These are phyloP conservation scores for Metschnikowia hibisci DNA, from an alignment of 805 yeast genomes.

Conservation along the genomic window DNA sequence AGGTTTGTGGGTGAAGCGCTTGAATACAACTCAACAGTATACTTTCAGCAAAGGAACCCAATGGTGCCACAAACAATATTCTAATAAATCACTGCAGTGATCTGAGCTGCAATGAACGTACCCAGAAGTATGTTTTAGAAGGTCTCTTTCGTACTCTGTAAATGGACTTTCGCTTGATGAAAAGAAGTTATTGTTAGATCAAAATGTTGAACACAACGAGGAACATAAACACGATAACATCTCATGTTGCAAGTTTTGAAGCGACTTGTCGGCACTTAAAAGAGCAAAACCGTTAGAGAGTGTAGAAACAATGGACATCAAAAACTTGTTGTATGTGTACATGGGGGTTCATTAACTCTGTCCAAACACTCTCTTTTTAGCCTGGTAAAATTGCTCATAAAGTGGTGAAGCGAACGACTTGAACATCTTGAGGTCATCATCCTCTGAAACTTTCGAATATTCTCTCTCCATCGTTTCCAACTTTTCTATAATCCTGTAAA, in stretches of 20 bases:
- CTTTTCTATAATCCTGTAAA: slow-evolving; percentile 61
- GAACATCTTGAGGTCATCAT: slow-evolving; percentile 22
- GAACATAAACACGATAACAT: slow-evolving; percentile 47
- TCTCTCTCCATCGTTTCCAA: slow-evolving; percentile 51
- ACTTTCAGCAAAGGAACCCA: slow-evolving; percentile 60
- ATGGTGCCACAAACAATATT: slow-evolving; percentile 49
- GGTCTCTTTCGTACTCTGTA: slow-evolving; percentile 45
- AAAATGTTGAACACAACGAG: slow-evolving; percentile 35
- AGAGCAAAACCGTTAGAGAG: slow-evolving; percentile 69
- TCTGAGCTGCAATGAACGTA: slow-evolving; percentile 37
- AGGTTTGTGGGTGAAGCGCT: slow-evolving; percentile 11
- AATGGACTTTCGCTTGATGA: slow-evolving; percentile 35
- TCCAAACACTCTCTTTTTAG: slow-evolving; percentile 13
- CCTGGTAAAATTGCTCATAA: slow-evolving; percentile 48
- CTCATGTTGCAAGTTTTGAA: slow-evolving; percentile 63
- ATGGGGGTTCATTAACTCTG: slow-evolving; percentile 59
- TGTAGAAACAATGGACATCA: slow-evolving; percentile 49
- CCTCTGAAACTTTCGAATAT: slow-evolving; percentile 21
- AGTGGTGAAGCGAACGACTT: slow-evolving; percentile 30
- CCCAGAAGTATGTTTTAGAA: slow-evolving; percentile 41
- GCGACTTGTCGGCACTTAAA: slow-evolving; percentile 56
- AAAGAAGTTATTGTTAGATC: slow-evolving; percentile 41
- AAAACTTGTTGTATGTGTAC: slow-evolving; percentile 58
- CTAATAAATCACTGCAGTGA: slow-evolving; percentile 45
- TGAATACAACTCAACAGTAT: slow-evolving; percentile 31